A percentile compares a stretch with the other conserved stretches of the same genome.
Conservation (phyloP, 2,329 filamentous ascomycete genomes). For the Aspergillus quadricinctus region DNA sequence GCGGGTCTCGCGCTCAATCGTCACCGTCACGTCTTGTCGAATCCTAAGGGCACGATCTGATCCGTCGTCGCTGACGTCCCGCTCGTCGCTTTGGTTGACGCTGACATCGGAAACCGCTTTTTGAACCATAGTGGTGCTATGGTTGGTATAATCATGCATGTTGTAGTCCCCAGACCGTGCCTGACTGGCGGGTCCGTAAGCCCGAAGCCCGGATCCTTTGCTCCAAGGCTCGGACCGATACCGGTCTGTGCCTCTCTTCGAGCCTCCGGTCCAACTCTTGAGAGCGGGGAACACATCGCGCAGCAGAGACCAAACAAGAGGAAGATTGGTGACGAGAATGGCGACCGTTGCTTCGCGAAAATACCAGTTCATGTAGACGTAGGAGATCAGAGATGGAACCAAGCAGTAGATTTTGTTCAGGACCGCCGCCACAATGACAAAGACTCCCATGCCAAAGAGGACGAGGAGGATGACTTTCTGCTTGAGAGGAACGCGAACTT, state of each 20-base stretch:
- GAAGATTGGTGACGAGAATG: constrained; percentile 49
- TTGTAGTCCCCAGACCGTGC: constrained; percentile 25
- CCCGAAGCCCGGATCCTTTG: constrained; percentile 21
- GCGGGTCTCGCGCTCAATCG: constrained; percentile 16
- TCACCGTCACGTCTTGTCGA: constrained; percentile 37
- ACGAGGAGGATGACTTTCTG: constrained; percentile 41
- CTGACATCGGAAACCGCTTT: constrained; percentile 28
- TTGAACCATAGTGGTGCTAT: constrained; percentile 21
- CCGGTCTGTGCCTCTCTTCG: constrained; percentile 28
- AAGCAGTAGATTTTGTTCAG: constrained; percentile 48
- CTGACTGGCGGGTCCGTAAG: constrained; percentile 27
- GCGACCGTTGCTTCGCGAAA: constrained; percentile 44
- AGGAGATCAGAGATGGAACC: constrained; percentile 37
- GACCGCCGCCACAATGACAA: constrained; percentile 47
- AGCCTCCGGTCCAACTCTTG: constrained; percentile 39
- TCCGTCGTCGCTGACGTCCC: constrained; percentile 31
- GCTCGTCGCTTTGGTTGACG: constrained; percentile 24
- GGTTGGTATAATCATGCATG: constrained; percentile 26
- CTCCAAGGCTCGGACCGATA: constrained; percentile 32
- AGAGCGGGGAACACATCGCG: constrained; percentile 45
- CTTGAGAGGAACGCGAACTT: constrained; percentile 37
- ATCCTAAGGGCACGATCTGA: constrained; percentile 35
- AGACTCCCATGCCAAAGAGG: constrained; percentile 44
- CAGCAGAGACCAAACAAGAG: constrained; percentile 49
- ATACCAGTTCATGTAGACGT: constrained; percentile 47